Conservation (phyloP, 257 asterid genomes). For the Solanum chiquidenum region DNA sequence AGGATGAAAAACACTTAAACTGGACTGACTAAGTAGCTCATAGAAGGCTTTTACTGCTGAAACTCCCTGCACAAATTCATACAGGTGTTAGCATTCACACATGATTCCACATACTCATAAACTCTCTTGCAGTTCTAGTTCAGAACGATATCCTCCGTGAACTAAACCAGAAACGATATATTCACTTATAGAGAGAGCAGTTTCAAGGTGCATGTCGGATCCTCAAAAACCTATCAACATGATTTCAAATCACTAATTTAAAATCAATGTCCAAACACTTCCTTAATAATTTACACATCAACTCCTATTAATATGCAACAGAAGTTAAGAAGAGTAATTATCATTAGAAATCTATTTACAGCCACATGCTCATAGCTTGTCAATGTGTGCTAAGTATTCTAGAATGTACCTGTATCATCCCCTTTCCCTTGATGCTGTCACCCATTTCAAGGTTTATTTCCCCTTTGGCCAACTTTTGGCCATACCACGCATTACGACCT, state of each 20-base stretch:
- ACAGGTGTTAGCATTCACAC: neutral
- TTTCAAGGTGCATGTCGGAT: neutral
- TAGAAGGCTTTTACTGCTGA: constrained; percentile 87
- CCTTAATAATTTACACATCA: neutral
- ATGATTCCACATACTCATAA: neutral
- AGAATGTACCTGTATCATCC: constrained; percentile 69
- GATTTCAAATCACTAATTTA: neutral
- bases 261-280: neutral
- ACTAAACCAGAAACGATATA: neutral
- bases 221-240: neutral
- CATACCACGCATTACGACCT: constrained; percentile 92
- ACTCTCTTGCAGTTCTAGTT: neutral
- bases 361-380: neutral
- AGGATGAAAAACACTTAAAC: constrained; percentile 58
- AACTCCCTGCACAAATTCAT: constrained; percentile 46
- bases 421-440: constrained; percentile 86
- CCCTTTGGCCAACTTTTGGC: constrained; percentile 76
- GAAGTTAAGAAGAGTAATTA: neutral
- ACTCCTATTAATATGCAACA: neutral
- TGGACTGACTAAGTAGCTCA: constrained; percentile 69
- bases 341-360: neutral
- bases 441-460: constrained; percentile 76
- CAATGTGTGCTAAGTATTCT: neutral
- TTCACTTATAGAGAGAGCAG: neutral
- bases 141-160: neutral